These are phyloP conservation scores for Kokia cookei DNA, from an alignment of 441 rosid species.

Conservation along the genomic window DNA sequence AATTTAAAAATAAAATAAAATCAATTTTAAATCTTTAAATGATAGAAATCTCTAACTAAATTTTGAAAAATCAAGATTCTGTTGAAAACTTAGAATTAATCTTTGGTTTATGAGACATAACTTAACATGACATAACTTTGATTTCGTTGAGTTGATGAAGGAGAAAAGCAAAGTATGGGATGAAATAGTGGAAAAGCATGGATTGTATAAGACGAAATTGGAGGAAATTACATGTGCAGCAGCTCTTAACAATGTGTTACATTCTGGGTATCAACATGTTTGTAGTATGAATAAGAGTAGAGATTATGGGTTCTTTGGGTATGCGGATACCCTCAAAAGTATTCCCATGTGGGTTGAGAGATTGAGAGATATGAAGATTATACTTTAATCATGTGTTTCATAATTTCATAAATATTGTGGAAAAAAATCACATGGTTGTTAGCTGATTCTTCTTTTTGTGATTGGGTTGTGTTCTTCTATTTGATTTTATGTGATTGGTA, in stretches of 20 bases:
- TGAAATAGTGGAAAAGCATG: constrained; percentile 27
- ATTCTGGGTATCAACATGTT: background rate
- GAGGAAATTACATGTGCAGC: constrained; percentile 11
- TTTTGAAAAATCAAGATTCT: too few relatives aligned
- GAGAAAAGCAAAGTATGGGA: constrained; percentile 26
- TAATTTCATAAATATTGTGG: too few relatives aligned
- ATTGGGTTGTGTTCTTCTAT: too few relatives aligned
- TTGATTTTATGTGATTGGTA: too few relatives aligned
- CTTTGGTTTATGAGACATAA: too few relatives aligned
- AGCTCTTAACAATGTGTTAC: background rate
- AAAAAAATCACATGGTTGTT: too few relatives aligned
- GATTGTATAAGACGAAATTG: constrained; percentile 22
- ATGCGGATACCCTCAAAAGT: background rate
- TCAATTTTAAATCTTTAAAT: too few relatives aligned
- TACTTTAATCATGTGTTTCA: background rate
- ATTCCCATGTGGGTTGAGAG: background rate
- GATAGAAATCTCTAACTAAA: too few relatives aligned
- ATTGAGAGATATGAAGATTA: background rate
- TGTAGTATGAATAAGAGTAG: background rate
- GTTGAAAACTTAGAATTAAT: too few relatives aligned
- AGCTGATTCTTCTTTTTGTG: too few relatives aligned
- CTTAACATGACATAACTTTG: too few relatives aligned
- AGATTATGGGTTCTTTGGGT: background rate
- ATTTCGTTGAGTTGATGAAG: constrained; percentile 13
- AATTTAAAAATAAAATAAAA: too few relatives aligned